A percentile compares a stretch with the other conserved stretches of the same genome.
Conservation (phyloP, 2,329 filamentous ascomycete species). For the Ceratocystis lukuohia region DNA sequence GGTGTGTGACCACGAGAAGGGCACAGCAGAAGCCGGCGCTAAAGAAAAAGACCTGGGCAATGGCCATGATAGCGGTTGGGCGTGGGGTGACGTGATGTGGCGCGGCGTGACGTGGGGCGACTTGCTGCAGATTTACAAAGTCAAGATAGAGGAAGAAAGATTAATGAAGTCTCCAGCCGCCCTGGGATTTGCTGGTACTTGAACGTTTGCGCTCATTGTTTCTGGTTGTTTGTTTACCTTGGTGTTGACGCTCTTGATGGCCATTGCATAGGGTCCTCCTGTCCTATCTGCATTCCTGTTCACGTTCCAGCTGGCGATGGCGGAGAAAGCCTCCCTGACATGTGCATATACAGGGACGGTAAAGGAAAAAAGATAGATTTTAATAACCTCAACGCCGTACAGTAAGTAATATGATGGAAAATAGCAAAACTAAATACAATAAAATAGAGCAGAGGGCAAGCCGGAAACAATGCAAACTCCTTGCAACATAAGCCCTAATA, state of each 20-base stretch:
- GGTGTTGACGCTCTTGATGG: not conserved
- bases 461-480: not conserved
- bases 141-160: too few species aligned
- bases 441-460: too few species aligned
- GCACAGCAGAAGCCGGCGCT: slow-evolving; percentile 8
- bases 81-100: not conserved
- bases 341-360: not conserved
- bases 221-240: too few species aligned
- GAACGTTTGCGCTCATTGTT: not conserved
- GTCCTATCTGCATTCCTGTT: not conserved
- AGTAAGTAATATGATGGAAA: not conserved
- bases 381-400: slow-evolving; percentile 1
- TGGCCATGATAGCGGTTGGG: not conserved
- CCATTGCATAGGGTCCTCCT: not conserved
- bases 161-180: too few species aligned
- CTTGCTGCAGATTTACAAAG: too few species aligned
- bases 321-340: slow-evolving; percentile 1
- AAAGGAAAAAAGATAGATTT: not conserved
- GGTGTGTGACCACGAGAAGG: not conserved
- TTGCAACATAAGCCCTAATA: not conserved
- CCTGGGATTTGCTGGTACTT: not conserved
- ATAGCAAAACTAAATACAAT: not conserved
- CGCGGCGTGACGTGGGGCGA: not conserved
- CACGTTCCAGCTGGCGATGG: not conserved
- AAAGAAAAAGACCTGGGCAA: not conserved